phyloP scores from a whole-genome alignment of 2,329 filamentous ascomycete species.

The Venturia aucupariae region DNA sequence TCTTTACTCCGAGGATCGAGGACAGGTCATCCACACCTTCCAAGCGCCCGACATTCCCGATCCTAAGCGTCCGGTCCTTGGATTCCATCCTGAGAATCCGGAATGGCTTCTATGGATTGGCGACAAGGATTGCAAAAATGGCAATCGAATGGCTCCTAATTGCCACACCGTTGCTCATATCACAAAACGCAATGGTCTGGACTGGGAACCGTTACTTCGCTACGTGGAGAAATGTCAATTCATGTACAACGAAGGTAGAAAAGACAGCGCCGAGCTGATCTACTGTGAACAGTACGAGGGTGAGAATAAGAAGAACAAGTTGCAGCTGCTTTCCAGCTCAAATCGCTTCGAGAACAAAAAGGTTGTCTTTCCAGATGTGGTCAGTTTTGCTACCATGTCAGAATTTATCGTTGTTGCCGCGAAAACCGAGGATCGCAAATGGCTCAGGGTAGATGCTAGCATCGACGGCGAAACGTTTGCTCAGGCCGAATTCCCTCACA shows the following conservation, averaged over 20 bases:
- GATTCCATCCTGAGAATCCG: conserved; percentile 71
- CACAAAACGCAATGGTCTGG: conserved; percentile 65
- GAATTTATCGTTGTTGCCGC: conserved; percentile 91
- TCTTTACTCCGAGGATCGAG: conserved; percentile 75
- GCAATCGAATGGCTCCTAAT: conserved; percentile 30
- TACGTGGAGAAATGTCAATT: conserved; percentile 82
- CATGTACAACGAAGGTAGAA: conserved; percentile 54
- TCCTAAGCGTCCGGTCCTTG: conserved; percentile 46
- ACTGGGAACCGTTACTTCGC: conserved; percentile 66
- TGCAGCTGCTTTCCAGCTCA: conserved; percentile 66
- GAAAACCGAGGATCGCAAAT: conserved; percentile 54
- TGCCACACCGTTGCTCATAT: conserved; percentile 70
- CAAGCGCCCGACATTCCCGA: conserved; percentile 56
- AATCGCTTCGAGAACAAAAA: conserved; percentile 65
- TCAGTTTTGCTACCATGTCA: conserved; percentile 86
- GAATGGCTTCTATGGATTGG: conserved; percentile 94
- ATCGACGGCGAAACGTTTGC: conserved; percentile 79
- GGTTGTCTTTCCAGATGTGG: conserved; percentile 59
- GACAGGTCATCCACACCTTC: conserved; percentile 64
- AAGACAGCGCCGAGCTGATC: conserved; percentile 53
- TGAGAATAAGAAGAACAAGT: conserved; percentile 52
- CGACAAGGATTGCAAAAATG: conserved; percentile 48
- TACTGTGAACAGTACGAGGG: conserved; percentile 56
- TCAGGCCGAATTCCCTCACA: conserved; percentile 73
- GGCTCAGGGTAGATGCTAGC: conserved; percentile 69